A percentile compares a stretch with the other conserved stretches of the same genome.
Conservation (phyloP, 306 rosid genomes). For the Cucumis sativus region Cucumber_9930_V3 NC_026660.2:28558001-28558500, state of each 20-base stretch:
- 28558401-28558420: background rate
- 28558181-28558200: background rate
- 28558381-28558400: background rate
- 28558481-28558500: background rate
- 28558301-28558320: background rate
- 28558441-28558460: no score
- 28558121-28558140: conserved; percentile 71
- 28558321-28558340: background rate
- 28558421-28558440: background rate
- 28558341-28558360: background rate
- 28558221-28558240: background rate
- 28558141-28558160: conserved; percentile 48
- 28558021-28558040: conserved; percentile 99
- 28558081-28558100: conserved; percentile 93
- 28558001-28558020: conserved; percentile 89
- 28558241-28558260: background rate
- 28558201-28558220: background rate
- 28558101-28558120: conserved; percentile 74
- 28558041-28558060: conserved; percentile 91
- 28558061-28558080: conserved; percentile 87
- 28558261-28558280: background rate
- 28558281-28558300: background rate
- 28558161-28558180: background rate
- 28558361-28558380: background rate
- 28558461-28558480: background rate